phyloP scores from a whole-genome alignment of 495 filamentous ascomycete species.

The Mytilinidion resinicola region DNA sequence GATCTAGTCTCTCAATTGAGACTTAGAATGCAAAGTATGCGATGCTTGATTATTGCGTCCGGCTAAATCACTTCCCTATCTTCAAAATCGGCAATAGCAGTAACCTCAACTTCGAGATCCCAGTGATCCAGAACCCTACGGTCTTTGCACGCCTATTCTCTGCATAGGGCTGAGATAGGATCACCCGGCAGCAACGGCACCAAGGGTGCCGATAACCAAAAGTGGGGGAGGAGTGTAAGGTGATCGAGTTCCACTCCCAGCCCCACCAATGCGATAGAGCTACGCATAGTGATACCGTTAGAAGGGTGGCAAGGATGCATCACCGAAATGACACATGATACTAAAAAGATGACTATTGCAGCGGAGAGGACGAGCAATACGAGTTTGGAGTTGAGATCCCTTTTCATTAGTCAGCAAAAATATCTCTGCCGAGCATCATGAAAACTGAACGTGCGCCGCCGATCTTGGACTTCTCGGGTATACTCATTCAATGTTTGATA shows the following conservation, averaged over 20 bases:
- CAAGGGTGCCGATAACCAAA: background rate
- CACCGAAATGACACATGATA: background rate
- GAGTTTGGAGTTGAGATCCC: background rate
- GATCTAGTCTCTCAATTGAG: no score
- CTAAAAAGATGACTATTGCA: background rate
- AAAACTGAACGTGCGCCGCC: background rate
- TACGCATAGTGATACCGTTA: background rate
- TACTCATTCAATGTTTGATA: background rate
- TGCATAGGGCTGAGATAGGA: no score
- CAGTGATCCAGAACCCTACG: no score
- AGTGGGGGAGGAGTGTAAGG: background rate
- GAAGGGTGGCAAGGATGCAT: background rate
- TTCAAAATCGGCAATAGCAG: no score
- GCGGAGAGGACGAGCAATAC: background rate
- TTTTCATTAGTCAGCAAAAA: background rate
- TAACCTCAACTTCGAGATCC: no score
- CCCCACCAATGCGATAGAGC: background rate
- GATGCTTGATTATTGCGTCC: no score
- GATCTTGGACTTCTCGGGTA: constrained; percentile 19
- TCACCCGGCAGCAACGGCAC: no score
- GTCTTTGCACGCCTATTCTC: no score
- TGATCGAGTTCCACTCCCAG: background rate
- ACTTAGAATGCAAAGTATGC: no score
- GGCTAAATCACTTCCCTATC: no score
- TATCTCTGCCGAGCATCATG: background rate